These are phyloP conservation scores for Boletus reticuloceps DNA, from an alignment of 768 basidiomycete species.

Conservation along the genomic window DNA sequence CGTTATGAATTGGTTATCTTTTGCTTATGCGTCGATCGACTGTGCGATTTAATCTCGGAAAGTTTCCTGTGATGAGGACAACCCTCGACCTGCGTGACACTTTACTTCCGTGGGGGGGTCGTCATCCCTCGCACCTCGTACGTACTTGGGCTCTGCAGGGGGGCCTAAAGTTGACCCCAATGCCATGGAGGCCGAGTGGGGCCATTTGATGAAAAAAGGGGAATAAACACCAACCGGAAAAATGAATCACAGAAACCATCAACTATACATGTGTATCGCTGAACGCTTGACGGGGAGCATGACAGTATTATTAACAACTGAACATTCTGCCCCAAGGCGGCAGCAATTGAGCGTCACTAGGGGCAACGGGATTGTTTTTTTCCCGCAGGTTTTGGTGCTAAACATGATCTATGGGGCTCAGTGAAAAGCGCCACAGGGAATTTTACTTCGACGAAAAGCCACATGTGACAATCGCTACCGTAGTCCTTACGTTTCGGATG, in stretches of 20 bases:
- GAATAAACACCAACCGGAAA: not conserved
- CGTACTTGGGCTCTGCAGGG: constrained; percentile 10
- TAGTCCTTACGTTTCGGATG: constrained; percentile 6
- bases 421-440: not conserved
- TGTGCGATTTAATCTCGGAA: constrained; percentile 22
- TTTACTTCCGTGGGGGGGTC: constrained; percentile 10
- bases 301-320: constrained; percentile 11
- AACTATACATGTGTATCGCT: not conserved
- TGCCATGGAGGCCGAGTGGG: constrained; percentile 1
- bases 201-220: not conserved
- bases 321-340: constrained; percentile 7
- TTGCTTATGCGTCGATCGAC: constrained; percentile 24
- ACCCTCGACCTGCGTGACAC: constrained; percentile 5
- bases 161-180: not conserved
- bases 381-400: not conserved
- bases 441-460: not conserved
- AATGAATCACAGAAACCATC: constrained; percentile 13
- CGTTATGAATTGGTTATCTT: not conserved
- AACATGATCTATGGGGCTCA: not conserved
- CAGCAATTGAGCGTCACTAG: not conserved
- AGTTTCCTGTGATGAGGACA: constrained; percentile 8
- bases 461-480: no score
- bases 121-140: constrained; percentile 3
- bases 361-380: not conserved
- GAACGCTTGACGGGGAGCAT: not conserved